Evolutionary conservation across 257 asterid species (phyloP), one percentile per base, ranked within the genome.

Genomic region (Nicotiana benthamiana): DNA sequence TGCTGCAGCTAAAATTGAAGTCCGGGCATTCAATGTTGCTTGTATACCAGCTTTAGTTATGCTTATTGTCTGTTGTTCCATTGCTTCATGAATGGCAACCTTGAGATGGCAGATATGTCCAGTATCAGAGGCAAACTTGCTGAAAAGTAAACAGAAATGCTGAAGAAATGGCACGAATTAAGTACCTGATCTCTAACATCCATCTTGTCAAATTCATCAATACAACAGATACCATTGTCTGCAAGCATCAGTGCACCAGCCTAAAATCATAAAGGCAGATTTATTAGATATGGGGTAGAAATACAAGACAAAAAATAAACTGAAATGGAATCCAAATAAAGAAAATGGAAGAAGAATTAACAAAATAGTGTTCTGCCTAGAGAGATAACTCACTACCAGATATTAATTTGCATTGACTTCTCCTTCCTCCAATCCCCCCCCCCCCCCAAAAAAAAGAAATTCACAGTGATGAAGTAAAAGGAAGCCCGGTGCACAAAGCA

Each of bases 221-320:
- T 94, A 85, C 99, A 96, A 84, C 99, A 96, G 81, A 96, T 83
- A 78, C 99, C 99, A 80, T 96, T 96, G 82, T 96, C 99, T 86
- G 98, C 97, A 87, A 96, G 97, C 97, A 96, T 96, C 77, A 96
- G 86, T n/a, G 99, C 99, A 28, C 99, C 98, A 79, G 99, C 99
- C 99, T 96, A 89, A 83, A 80, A 79, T 81, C 64, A 80, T 79
- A 17, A 79, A 48, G 40, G 17, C 30, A 22, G 26, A 24, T 20
- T 24, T 46, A 22, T 7, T 22, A 48, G 40, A 48, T 48, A 15
- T 15, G 34, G 57, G 57, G 3, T 11, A 12, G 18, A 43, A 43
- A 5, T 5, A 12, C 1, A 43, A 12, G 20, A 70, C 6, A 20
- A 70, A 67, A 36, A 12, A 6, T 40, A 22, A n/a, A 43, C 56